Base-by-base conservation (phyloP, 257 asterid genomes). In the Penstemon davidsonii region DNA sequence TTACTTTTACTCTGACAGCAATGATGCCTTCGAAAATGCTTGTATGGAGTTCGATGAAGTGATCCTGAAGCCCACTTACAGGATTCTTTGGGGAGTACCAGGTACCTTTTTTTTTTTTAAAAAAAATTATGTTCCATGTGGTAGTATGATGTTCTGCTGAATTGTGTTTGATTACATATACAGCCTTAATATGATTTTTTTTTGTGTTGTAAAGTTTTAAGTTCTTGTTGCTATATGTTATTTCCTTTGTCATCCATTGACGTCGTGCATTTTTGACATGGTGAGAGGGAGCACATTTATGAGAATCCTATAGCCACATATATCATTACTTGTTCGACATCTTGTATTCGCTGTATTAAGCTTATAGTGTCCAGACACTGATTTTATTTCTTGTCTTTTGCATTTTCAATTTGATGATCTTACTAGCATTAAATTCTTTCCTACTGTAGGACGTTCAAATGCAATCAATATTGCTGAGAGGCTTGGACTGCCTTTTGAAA, bases 71-170 rank as follows among this genome's bases (percentile, higher is more conserved):
- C 99, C 99, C 66, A 88, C 99, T 50, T 94, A 85, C 80, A 82
- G 91, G 82, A 88, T 94, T 78, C 96, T 94, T 71, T 90, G 97
- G 99, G 99, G 99, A 76, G 84, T 94, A 66, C 97, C 99, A 87
- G 99, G 99, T 93, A 25, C 33, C 56, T 67, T 55, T 15, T 19
- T 62, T 78, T 75, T 51, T 44, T 64, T 55, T 73, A 56, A 42
- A 15, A 53, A 46, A 15, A 41, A 39, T 51, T 56, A 70, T 44
- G 40, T 55, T 70, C 57, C 36, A 68, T 55, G 65, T 52, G 64
- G 69, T 63, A 46, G 69, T 25, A 51, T 55, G 52, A 59, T 53
- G 41, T 64, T 64, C 25, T 59, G 70, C 68, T 66, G 68, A 55
- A 62, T 53, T 68, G 50, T 43, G 63, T 62, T 59, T 49, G 49